Evolutionary conservation across 805 yeast species (phyloP), one percentile per base, ranked within the genome.

Genomic region (Pichia insulana): DNA sequence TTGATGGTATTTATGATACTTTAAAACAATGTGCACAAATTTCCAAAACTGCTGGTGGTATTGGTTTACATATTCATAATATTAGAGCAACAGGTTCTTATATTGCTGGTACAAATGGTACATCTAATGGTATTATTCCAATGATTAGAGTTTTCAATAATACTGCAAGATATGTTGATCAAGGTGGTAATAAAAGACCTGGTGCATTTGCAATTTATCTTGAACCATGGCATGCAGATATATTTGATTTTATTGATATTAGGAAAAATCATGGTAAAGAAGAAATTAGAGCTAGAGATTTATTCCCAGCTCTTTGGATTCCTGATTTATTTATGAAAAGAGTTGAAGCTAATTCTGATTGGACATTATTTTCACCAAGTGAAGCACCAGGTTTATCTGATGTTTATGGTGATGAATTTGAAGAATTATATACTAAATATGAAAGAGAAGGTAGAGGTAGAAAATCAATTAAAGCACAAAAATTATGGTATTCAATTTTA

Each of bases 151-250:
- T 75, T 20, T 75, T 75, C 64, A 75, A 75, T 61, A 74, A 73
- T 56, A 74, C 81, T 32, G 81, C 81, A 30, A 67, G 80, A 57
- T 75, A 75, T 53, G 81, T 75, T 35, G 81, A 75, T 54, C 81
- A 75, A 60, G 81, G 81, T 57, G 81, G 81, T 51, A 75, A 75
- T 61, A 75, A 75, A 62, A 64, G 81, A 59, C 81, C 81, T 13
- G 81, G 81, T 55, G 80, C 80, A 12, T 73, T 75, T 58, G 80
- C 80, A 17, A 59, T 75, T 41, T 75, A 75, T 58, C 56, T 74
- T 40, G 81, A 75, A 60, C 80, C 81, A 55, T 75, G 81, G 81
- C 81, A 75, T 56, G 62, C 78, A 7, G 80, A 75, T 56, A 68
- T 75, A 48, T 70, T 75, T 51, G 80, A 75, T 44, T 74, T 75